Evolutionary conservation across 139 green algal species (phyloP).

Genomic region (Chara braunii): DNA sequence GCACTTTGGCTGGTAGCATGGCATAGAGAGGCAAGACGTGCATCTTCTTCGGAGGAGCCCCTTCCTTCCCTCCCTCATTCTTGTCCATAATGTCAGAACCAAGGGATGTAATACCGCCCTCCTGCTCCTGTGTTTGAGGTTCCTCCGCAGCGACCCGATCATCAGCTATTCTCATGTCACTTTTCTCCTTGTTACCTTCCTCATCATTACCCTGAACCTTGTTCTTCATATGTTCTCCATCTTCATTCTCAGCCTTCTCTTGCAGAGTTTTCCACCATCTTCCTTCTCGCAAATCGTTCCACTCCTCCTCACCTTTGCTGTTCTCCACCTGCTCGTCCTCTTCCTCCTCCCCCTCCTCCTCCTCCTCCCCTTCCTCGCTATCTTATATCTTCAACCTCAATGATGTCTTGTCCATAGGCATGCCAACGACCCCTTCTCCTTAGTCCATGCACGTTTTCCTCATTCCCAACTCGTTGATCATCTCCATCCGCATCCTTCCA

Average conservation of each 20-base stretch:
- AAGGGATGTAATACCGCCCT: too few species aligned
- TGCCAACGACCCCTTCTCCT: neutral
- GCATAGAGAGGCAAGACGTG: slow-evolving; percentile 95
- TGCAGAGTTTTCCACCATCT: neutral
- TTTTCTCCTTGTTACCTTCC: too few species aligned
- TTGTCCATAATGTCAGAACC: too few species aligned
- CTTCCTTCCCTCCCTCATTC: neutral
- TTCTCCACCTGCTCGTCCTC: neutral
- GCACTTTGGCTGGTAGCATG: slow-evolving; percentile 62
- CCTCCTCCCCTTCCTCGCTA: neutral
- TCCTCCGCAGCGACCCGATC: too few species aligned
- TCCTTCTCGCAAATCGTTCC: neutral
- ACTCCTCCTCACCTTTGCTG: neutral
- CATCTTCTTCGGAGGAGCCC: slow-evolving; percentile 5
- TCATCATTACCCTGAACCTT: too few species aligned
- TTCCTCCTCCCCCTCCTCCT: slow-evolving; percentile 2
- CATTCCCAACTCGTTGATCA: too few species aligned
- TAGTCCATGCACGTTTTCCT: neutral
- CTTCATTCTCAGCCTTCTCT: neutral
- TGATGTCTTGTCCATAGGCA: too few species aligned
- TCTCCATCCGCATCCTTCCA: neutral
- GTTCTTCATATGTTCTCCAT: too few species aligned
- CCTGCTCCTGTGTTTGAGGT: too few species aligned
- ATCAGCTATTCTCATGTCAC: too few species aligned
- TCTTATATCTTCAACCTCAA: too few species aligned